Evolutionary conservation across 1,284 basidiomycete species (phyloP).

Genomic region (Coniferiporia weirii): DNA sequence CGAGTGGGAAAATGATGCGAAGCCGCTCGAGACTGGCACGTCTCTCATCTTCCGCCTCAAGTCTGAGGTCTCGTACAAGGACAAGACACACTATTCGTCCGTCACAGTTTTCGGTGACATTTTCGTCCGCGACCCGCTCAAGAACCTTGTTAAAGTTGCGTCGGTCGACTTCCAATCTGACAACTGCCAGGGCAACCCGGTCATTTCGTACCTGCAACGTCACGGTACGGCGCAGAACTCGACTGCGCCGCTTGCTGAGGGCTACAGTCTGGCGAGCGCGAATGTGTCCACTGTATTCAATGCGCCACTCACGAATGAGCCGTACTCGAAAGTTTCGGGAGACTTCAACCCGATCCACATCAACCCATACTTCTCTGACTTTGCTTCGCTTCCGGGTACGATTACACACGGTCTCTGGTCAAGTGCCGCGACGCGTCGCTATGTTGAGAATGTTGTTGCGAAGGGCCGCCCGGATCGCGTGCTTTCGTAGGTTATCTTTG

Average conservation of each 20-base stretch:
- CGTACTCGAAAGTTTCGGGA: slow-evolving; percentile 93
- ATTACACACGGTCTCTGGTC: slow-evolving; percentile 99
- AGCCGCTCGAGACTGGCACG: slow-evolving; percentile 75
- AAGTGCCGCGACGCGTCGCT: slow-evolving; percentile 89
- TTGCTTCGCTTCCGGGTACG: slow-evolving; percentile 89
- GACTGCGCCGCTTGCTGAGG: slow-evolving; percentile 73
- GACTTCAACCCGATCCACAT: slow-evolving; percentile 99
- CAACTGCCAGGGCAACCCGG: slow-evolving; percentile 88
- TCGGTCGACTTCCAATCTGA: slow-evolving; percentile 84
- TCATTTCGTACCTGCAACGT: slow-evolving; percentile 89
- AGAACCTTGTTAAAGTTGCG: slow-evolving; percentile 83
- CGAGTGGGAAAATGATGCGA: slow-evolving; percentile 84
- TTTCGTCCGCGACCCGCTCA: slow-evolving; percentile 82
- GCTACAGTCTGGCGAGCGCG: slow-evolving; percentile 71
- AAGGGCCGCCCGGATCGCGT: slow-evolving; percentile 91
- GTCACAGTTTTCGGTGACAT: slow-evolving; percentile 83
- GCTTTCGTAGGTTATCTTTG: slow-evolving; percentile 53
- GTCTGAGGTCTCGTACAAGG: slow-evolving; percentile 86
- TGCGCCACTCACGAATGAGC: slow-evolving; percentile 85
- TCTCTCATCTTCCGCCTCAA: slow-evolving; percentile 86
- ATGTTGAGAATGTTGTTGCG: slow-evolving; percentile 91
- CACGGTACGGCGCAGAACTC: slow-evolving; percentile 79
- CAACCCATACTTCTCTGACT: slow-evolving; percentile 97
- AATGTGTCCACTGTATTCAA: slow-evolving; percentile 58
- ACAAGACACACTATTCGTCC: slow-evolving; percentile 80